Base-by-base conservation (phyloP, 148 eudicot species). In the Amaranthus hypochondriacus region DNA sequence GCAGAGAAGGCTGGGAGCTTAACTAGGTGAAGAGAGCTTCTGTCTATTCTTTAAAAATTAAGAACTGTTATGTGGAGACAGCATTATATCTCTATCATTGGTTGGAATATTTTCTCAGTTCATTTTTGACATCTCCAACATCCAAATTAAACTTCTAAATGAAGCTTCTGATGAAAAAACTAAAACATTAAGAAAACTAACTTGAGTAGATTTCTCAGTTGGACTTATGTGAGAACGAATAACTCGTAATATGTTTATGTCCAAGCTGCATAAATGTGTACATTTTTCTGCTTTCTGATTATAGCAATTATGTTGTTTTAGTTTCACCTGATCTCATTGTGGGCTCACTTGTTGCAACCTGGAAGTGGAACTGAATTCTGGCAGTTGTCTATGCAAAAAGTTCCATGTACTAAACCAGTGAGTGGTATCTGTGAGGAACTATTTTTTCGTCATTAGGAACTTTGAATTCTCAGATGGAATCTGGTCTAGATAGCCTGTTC, bases 1-100 rank as follows among this genome's bases (percentile, higher is more conserved):
- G 94, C 90, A 73, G 90, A 90, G 83, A 91, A 87, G 79, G 92
- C 89, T 68, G 91, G 98, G 73, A 87, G 86, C 82, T 70, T 91
- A 63, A 83, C 74, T 48, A 85, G 83, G 98, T 90, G 14, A 87
- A 10, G 39, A 12, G 21, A 51, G n/a, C 48, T 51, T 54, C 8
- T 9, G 8, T 9, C 12, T 59, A 7, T 13, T 46, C 15, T 52
- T 14, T 61, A 5, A 21, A 7, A 13, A 9, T 7, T 50, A 5
- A 60, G 21, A 50, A 53, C 43, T 14, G n/a, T 51, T 58, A 1
- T 51, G 9, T 66, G 47, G 42, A 57, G 46, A 42, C 44, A 53
- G 28, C 82, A 78, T 68, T 15, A 46, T 54, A 49, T 48, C 55
- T 64, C 42, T 39, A 13, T n/a, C 51, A 70, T 67, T 51, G 3